A percentile compares a stretch with the other conserved stretches of the same genome.
phyloP scores from a whole-genome alignment of 495 filamentous ascomycete genomes.

The Xylaria bambusicola region DNA sequence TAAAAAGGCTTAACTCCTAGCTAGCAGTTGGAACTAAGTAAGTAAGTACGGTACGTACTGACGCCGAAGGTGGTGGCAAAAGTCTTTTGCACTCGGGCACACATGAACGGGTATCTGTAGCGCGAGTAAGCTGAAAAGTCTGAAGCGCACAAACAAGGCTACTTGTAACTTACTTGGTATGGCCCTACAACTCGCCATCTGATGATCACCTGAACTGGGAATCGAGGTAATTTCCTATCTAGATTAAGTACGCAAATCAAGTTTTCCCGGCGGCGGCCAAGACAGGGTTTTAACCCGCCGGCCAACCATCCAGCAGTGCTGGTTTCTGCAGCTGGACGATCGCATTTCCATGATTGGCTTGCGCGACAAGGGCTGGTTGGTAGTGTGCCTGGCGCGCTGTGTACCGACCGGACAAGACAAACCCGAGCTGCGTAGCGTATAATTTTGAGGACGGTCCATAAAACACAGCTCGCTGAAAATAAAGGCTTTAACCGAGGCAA shows the following conservation, averaged over 20 bases:
- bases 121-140: neutral
- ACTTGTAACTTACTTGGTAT: too few species aligned
- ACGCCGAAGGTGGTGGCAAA: too few species aligned
- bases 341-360: constrained; percentile 18
- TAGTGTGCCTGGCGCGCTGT: constrained; percentile 1
- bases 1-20: too few species aligned
- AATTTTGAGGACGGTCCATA: too few species aligned
- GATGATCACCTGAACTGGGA: neutral
- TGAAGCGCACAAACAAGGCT: neutral
- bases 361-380: neutral
- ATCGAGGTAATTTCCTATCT: neutral
- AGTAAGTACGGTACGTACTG: neutral
- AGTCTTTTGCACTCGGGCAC: too few species aligned
- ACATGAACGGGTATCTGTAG: neutral
- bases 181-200: too few species aligned
- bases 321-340: constrained; percentile 14
- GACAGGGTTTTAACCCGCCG: constrained; percentile 11
- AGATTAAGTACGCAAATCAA: neutral
- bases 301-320: constrained; percentile 6
- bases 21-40: too few species aligned
- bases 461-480: too few species aligned
- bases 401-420: neutral
- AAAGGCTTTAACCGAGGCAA: too few species aligned
- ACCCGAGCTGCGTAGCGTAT: neutral
- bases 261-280: neutral